A percentile compares a stretch with the other conserved stretches of the same genome.
Evolutionary conservation across 2,329 filamentous ascomycete species (phyloP).

Genomic region (Diaporthe humulicola): DNA sequence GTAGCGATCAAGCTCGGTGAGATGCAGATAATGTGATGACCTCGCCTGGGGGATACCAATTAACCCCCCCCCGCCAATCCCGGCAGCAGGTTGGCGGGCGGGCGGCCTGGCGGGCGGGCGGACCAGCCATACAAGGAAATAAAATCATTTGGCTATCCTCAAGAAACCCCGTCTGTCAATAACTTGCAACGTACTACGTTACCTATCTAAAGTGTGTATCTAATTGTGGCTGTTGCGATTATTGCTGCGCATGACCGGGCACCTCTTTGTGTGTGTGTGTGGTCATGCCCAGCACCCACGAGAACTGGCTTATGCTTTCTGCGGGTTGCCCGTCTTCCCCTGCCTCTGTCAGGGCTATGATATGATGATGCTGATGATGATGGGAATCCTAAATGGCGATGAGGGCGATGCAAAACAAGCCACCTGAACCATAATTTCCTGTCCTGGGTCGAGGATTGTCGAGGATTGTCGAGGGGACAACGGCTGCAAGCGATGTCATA

Average conservation of each 20-base stretch:
- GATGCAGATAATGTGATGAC: slow-evolving; percentile 12
- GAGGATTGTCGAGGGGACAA: background rate
- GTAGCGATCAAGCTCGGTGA: background rate
- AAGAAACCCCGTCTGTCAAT: background rate
- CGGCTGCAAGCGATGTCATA: slow-evolving; percentile 8
- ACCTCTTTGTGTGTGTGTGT: background rate
- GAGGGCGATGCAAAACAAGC: slow-evolving; percentile 16
- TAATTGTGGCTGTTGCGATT: background rate
- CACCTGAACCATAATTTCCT: slow-evolving; percentile 13
- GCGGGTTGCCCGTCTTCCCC: background rate
- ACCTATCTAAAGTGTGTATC: background rate
- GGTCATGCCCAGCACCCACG: background rate
- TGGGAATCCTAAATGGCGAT: slow-evolving; percentile 13
- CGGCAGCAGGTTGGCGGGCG: background rate
- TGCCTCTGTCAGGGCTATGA: slow-evolving; percentile 10
- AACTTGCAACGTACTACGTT: background rate
- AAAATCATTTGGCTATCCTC: background rate
- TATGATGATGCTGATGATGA: background rate
- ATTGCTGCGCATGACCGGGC: slow-evolving; percentile 11
- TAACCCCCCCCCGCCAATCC: background rate
- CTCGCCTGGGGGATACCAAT: background rate
- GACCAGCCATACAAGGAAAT: background rate
- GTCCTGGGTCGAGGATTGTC: background rate
- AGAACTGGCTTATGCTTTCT: background rate
- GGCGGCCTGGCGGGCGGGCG: background rate